These are phyloP conservation scores for Carpinus viminea DNA, from an alignment of 306 rosid species.

Conservation along the genomic window DNA sequence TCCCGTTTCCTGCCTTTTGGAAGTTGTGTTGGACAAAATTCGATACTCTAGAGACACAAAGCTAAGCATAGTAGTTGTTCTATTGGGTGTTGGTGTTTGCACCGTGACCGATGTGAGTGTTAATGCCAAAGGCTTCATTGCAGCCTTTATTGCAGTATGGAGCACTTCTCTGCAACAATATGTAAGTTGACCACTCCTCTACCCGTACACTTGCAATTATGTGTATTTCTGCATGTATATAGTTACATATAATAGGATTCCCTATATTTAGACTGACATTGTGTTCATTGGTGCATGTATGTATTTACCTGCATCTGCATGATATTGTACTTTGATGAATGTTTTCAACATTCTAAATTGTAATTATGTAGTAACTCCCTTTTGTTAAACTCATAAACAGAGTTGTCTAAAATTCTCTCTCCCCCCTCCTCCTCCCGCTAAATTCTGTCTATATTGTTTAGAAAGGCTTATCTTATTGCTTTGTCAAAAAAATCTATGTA, in stretches of 20 bases:
- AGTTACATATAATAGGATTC: background rate
- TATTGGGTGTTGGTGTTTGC: constrained; percentile 84
- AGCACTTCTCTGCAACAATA: constrained; percentile 83
- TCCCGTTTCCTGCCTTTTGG: constrained; percentile 83
- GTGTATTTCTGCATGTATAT: background rate
- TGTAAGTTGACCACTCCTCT: constrained; percentile 42
- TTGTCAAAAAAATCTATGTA: constrained; percentile 2
- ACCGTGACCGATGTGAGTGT: constrained; percentile 90
- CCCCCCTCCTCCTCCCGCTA: background rate
- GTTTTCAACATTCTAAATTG: background rate
- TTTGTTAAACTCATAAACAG: background rate
- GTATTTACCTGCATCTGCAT: background rate
- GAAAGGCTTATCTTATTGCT: background rate
- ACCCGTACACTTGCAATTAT: background rate
- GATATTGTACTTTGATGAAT: background rate
- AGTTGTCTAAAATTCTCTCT: background rate
- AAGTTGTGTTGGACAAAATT: constrained; percentile 73
- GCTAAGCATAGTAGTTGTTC: constrained; percentile 72
- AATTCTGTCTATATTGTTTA: background rate
- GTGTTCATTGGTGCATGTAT: constrained; percentile 3
- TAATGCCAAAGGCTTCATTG: constrained; percentile 67
- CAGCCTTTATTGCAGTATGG: constrained; percentile 81
- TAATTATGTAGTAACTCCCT: background rate
- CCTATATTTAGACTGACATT: background rate
- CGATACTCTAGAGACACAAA: constrained; percentile 82